These are phyloP conservation scores for Candida palmyrensis DNA, from an alignment of 805 yeast species.

Conservation along the genomic window DNA sequence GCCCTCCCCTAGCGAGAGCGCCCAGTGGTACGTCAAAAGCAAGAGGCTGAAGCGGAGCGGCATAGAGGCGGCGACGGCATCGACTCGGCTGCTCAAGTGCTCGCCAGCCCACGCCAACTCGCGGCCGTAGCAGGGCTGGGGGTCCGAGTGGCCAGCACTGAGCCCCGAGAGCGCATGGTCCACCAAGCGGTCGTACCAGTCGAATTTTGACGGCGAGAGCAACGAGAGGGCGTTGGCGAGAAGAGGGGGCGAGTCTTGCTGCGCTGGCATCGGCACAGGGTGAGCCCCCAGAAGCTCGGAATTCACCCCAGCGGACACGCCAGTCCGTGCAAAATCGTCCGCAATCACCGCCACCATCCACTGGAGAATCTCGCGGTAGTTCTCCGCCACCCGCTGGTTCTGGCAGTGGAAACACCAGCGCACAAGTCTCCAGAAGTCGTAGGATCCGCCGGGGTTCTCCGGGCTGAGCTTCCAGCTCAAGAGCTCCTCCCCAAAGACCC, in stretches of 20 bases:
- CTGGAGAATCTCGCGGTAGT: constrained; percentile 2
- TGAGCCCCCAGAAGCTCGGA: too few relatives aligned
- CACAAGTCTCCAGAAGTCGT: constrained; percentile 25
- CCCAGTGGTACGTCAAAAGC: constrained; percentile 13
- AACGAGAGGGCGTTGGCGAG: too few relatives aligned
- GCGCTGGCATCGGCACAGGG: too few relatives aligned
- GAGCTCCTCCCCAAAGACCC: constrained; percentile 30
- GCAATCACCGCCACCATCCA: constrained; percentile 1
- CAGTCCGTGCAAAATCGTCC: too few relatives aligned
- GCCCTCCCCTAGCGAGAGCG: constrained; percentile 6
- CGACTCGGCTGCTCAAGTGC: background rate
- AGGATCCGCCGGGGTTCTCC: constrained; percentile 8
- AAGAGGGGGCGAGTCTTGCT: too few relatives aligned
- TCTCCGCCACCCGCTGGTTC: background rate
- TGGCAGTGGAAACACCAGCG: constrained; percentile 33
- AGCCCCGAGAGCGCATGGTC: constrained; percentile 27
- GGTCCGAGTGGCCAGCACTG: constrained; percentile 6
- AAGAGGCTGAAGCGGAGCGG: constrained; percentile 17
- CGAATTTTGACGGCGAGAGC: constrained; percentile 9
- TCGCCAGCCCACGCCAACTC: constrained; percentile 1
- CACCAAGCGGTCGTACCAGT: constrained; percentile 27
- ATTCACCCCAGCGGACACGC: too few relatives aligned
- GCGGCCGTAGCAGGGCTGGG: constrained; percentile 9
- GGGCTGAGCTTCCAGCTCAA: constrained; percentile 21
- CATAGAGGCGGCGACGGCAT: constrained; percentile 9